A percentile compares a stretch with the other conserved stretches of the same genome.
Evolutionary conservation across 1,284 basidiomycete genomes (phyloP).

Genomic region (Heterobasidion occidentale): DNA sequence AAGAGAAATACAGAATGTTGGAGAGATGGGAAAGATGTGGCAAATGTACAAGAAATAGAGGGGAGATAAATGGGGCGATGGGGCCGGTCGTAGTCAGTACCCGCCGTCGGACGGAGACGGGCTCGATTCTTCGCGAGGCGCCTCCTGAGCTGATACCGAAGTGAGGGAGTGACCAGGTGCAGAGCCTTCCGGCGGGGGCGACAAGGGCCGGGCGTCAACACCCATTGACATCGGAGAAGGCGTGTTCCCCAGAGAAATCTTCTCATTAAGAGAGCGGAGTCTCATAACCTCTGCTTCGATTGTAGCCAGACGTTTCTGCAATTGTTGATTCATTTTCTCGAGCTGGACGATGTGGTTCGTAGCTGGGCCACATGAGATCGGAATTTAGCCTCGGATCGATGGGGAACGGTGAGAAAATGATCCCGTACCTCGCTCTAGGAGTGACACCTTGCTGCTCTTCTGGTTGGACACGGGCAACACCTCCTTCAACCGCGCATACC

Average conservation of each 20-base stretch:
- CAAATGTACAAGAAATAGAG: conserved; percentile 15
- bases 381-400: background rate
- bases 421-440: conserved; percentile 74
- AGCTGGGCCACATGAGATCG: conserved; percentile 39
- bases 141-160: conserved; percentile 44
- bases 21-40: conserved; percentile 17
- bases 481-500: conserved; percentile 81
- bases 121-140: conserved; percentile 52
- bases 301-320: conserved; percentile 53
- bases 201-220: conserved; percentile 47
- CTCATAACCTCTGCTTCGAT: conserved; percentile 61
- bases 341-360: conserved; percentile 67
- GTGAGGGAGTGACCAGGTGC: conserved; percentile 38
- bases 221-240: conserved; percentile 41
- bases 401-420: conserved; percentile 3
- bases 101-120: conserved; percentile 56
- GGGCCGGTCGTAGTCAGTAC: conserved; percentile 28
- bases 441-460: conserved; percentile 82
- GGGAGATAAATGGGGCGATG: conserved; percentile 17
- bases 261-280: conserved; percentile 68
- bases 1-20: conserved; percentile 23
- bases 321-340: conserved; percentile 60
- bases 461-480: conserved; percentile 80
- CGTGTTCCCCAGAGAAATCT: conserved; percentile 57
- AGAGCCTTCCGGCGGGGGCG: conserved; percentile 51